Base-by-base conservation (phyloP, 2,329 filamentous ascomycete species). In the Coniochaeta sp. region DNA sequence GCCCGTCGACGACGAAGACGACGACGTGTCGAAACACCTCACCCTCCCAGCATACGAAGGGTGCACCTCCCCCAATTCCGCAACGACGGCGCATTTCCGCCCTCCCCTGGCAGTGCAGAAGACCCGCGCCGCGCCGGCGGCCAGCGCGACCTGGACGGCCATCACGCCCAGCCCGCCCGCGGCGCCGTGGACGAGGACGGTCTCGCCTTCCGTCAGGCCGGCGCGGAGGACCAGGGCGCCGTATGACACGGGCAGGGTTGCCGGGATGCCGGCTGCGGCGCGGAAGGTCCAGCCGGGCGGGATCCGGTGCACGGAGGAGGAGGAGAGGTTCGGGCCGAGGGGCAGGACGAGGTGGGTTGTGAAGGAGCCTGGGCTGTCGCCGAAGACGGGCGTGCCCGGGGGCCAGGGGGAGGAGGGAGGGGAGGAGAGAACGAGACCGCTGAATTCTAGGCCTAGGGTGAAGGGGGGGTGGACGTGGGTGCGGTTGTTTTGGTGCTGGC, bases 401-500 rank as follows among this genome's bases (percentile, higher is more conserved):
- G 67, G 67, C 61, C 81, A 78, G 0, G 63, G 28, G 17, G 71
- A 73, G 16, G 59, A 44, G 6, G 68, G 22, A 0, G 78, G 75
- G 0, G 76, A 67, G 2, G 70, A 70, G 36, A 77, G 62, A 1
- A 87, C 73, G 1, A 77, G 72, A n/a, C 83, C 84, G 1, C 82
- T 74, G 65, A 86, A 87, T 67, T 87, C 83, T n/a, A 81, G 80
- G 14, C 84, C 84, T 0, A 86, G 76, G 1, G 76, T 78, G 70
- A 87, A 87, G 0, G 83, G 83, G 1, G 83, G 84, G 34, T 73
- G 74, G 40, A 83, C 77, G 59, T 83, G 77, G n/a, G 75, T 76
- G 33, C 73, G 75, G 67, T 85, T 86, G 67, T 86, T 87, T 66
- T 87, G 83, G 65, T 87, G 84, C 63, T 79, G 77, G 8, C 83